Evolutionary conservation across 192 early-diverging fungal genomes (phyloP).

Genomic region (Dispira simplex): DNA sequence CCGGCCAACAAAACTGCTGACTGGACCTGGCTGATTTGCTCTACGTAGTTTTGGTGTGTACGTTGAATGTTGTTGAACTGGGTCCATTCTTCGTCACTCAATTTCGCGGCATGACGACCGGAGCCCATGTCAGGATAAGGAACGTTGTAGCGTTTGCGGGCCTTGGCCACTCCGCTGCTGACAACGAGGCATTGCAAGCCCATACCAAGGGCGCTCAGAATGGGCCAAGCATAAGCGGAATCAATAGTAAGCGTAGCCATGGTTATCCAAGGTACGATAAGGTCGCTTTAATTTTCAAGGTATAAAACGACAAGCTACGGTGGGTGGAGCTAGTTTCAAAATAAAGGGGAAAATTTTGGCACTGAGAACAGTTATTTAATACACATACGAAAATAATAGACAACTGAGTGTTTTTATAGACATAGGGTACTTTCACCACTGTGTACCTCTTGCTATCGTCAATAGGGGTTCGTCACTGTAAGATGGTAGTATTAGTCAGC

Average conservation of each 20-base stretch:
- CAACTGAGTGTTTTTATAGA: no score
- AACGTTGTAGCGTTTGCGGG: slow-evolving; percentile 30
- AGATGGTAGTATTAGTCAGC: no score
- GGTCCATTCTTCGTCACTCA: slow-evolving; percentile 28
- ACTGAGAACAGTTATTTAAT: no score
- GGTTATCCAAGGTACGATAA: neutral
- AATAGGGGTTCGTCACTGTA: no score
- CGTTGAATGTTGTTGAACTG: slow-evolving; percentile 32
- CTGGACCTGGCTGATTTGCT: slow-evolving; percentile 20
- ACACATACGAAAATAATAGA: no score
- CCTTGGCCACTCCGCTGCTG: slow-evolving; percentile 6
- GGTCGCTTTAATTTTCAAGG: no score
- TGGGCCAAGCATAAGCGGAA: slow-evolving; percentile 26
- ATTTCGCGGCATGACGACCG: slow-evolving; percentile 26
- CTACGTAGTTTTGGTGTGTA: slow-evolving; percentile 29
- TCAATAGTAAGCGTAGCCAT: slow-evolving; percentile 8
- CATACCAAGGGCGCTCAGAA: slow-evolving; percentile 23
- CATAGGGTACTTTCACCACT: no score
- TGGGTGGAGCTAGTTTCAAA: no score
- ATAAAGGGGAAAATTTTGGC: no score
- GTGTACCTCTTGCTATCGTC: no score
- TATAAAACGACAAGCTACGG: no score
- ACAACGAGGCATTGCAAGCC: slow-evolving; percentile 18
- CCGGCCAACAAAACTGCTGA: slow-evolving; percentile 19
- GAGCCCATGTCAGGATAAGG: slow-evolving; percentile 27